These are phyloP conservation scores for Kodamaea fukazawae DNA, from an alignment of 805 yeast genomes.

Conservation along the genomic window DNA sequence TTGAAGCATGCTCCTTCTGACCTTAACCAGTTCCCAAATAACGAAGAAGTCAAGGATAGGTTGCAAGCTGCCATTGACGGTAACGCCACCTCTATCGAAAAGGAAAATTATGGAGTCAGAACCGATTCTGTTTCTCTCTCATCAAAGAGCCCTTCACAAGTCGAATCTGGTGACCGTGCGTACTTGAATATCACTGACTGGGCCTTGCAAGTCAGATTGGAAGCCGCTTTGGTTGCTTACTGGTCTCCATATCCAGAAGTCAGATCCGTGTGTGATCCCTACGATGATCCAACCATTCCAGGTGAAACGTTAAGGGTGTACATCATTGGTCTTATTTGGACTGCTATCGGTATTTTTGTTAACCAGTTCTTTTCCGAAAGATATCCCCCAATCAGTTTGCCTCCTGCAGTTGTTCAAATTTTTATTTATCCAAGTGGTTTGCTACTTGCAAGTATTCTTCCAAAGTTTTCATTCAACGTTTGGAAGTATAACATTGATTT, in stretches of 20 bases:
- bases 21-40: not conserved
- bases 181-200: constrained; percentile 28
- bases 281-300: constrained; percentile 48
- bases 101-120: not conserved
- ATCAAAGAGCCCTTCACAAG: too few species aligned
- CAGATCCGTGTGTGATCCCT: constrained; percentile 43
- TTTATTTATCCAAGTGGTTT: constrained; percentile 46
- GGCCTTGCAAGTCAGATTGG: constrained; percentile 33
- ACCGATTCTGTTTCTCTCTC: constrained; percentile 1
- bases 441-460: constrained; percentile 30
- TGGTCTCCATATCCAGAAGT: constrained; percentile 43
- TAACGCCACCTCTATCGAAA: constrained; percentile 1
- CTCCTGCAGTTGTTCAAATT: constrained; percentile 45
- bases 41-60: not conserved
- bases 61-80: not conserved
- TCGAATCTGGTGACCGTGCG: not conserved
- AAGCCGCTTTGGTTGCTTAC: constrained; percentile 37
- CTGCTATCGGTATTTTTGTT: constrained; percentile 52
- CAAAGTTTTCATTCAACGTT: constrained; percentile 28
- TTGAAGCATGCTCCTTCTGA: constrained; percentile 9
- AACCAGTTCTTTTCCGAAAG: constrained; percentile 57
- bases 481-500: constrained; percentile 39
- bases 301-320: constrained; percentile 56
- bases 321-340: constrained; percentile 49
- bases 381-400: constrained; percentile 45